Base-by-base conservation (phyloP, 225 moss, liverwort and hornwort species). In the Lunularia cruciata region DNA sequence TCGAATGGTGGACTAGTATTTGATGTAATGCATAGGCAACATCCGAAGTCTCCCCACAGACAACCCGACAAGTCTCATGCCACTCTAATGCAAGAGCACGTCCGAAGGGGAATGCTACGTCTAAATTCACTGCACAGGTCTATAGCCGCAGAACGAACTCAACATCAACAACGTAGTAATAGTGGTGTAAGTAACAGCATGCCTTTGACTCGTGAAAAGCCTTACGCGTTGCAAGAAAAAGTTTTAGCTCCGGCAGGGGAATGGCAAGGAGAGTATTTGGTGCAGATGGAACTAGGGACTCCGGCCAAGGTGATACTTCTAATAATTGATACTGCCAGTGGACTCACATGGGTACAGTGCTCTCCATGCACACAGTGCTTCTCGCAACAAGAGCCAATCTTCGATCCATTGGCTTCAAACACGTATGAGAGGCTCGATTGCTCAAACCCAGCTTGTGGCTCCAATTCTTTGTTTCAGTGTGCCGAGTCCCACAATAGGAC, bases 331-430 rank as follows among this genome's bases (percentile, higher is more conserved):
- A 79, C 79, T 7, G 79, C 75, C 11, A 79, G 79, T 32, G 79
- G 75, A 40, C 46, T 79, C 37, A 70, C 75, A 2, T 80, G 89
- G 89, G 75, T 92, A 9, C 92, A 92, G 46, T 92, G 91, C 80
- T 15, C 16, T 25, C 87, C 89, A 1, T 92, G 91, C 75, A 70
- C 63, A 12, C 45, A 35, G 30, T 92, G 91, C 82, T 84, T 77
- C 69, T 40, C 32, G 60, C 91, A 92, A 52, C 70, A 73, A 38
- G 67, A 69, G 58, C 68, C 81, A 0, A 60, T 81, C 58, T 81
- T 76, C 52, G 61, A 76, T 13, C 80, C 80, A 15, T 15, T 19
- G 19, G 49, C 39, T 37, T 79, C 79, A 14, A 46, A 23, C 27
- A 71, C 79, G 3, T 79, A 79, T 40, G 20, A 18, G 0, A 37